Percentiles rank a stretch among this genome's conserved stretches.
Conservation (phyloP, 805 yeast genomes). For the Candida orba region DNA sequence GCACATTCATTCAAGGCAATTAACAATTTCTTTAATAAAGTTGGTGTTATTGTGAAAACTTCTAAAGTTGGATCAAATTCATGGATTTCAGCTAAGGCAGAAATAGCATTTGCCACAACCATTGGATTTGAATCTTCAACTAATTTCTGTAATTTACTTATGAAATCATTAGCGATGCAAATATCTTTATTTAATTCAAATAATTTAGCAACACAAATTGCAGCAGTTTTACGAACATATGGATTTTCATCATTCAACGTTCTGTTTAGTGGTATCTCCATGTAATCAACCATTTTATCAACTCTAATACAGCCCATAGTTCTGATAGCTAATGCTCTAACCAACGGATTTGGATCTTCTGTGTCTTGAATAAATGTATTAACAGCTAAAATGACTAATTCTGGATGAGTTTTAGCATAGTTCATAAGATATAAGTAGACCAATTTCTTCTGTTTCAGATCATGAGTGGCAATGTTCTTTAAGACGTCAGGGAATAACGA, state of each 20-base stretch:
- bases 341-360: constrained; percentile 93
- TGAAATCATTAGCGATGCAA: constrained; percentile 82
- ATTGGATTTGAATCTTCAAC: constrained; percentile 88
- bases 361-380: constrained; percentile 94
- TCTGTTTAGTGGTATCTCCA: constrained; percentile 81
- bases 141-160: constrained; percentile 57
- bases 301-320: constrained; percentile 99
- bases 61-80: constrained; percentile 52
- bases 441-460: constrained; percentile 91
- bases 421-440: constrained; percentile 94
- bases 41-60: constrained; percentile 34
- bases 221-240: constrained; percentile 95
- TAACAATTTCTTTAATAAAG: constrained; percentile 53
- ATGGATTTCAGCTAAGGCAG: constrained; percentile 77
- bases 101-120: constrained; percentile 94
- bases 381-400: constrained; percentile 89
- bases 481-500: constrained; percentile 91
- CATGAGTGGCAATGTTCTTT: constrained; percentile 95
- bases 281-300: constrained; percentile 89
- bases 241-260: constrained; percentile 92
- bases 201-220: constrained; percentile 91
- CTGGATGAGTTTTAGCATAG: constrained; percentile 95
- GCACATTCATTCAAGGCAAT: constrained; percentile 93
- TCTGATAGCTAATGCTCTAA: constrained; percentile 91
- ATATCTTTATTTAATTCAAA: constrained; percentile 76